phyloP scores from a whole-genome alignment of 2,329 filamentous ascomycete species.

The Tothia fuscella region DNA sequence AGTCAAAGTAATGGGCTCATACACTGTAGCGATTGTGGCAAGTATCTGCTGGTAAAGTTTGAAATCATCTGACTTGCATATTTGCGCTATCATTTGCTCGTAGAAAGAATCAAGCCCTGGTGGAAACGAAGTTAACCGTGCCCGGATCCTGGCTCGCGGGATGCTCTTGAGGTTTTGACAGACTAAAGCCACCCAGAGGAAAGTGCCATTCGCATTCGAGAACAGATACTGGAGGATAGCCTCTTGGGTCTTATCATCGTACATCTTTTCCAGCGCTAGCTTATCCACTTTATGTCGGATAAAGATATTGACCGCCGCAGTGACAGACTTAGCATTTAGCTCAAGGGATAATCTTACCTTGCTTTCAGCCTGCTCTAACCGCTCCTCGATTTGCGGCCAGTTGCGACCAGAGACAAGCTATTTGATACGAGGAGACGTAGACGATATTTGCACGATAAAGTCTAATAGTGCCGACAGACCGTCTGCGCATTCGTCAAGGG shows the following conservation, averaged over 20 bases:
- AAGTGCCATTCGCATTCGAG: slow-evolving; percentile 27
- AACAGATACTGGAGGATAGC: slow-evolving; percentile 17
- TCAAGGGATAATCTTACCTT: slow-evolving; percentile 22
- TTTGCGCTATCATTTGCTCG: slow-evolving; percentile 25
- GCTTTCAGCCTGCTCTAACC: slow-evolving; percentile 16
- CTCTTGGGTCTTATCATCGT: slow-evolving; percentile 14
- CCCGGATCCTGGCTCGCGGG: slow-evolving; percentile 11
- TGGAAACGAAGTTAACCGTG: slow-evolving; percentile 20
- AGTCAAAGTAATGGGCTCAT: slow-evolving; percentile 25
- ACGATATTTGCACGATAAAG: slow-evolving; percentile 6
- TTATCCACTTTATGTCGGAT: slow-evolving; percentile 24
- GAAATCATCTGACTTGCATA: slow-evolving; percentile 20
- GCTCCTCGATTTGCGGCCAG: slow-evolving; percentile 24
- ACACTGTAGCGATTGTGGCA: slow-evolving; percentile 18
- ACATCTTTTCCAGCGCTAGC: slow-evolving; percentile 18
- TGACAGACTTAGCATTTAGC: slow-evolving; percentile 25
- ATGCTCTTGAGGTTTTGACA: slow-evolving; percentile 21
- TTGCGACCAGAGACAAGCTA: slow-evolving; percentile 37
- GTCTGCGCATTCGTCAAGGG: slow-evolving; percentile 33
- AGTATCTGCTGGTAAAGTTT: slow-evolving; percentile 26
- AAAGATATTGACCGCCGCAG: slow-evolving; percentile 25
- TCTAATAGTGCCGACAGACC: slow-evolving; percentile 14
- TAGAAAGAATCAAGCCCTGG: slow-evolving; percentile 28
- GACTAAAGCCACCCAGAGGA: slow-evolving; percentile 35
- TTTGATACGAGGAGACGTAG: slow-evolving; percentile 7